These are phyloP conservation scores for Suillus americanus DNA, from an alignment of 768 basidiomycete genomes.

Conservation along the genomic window DNA sequence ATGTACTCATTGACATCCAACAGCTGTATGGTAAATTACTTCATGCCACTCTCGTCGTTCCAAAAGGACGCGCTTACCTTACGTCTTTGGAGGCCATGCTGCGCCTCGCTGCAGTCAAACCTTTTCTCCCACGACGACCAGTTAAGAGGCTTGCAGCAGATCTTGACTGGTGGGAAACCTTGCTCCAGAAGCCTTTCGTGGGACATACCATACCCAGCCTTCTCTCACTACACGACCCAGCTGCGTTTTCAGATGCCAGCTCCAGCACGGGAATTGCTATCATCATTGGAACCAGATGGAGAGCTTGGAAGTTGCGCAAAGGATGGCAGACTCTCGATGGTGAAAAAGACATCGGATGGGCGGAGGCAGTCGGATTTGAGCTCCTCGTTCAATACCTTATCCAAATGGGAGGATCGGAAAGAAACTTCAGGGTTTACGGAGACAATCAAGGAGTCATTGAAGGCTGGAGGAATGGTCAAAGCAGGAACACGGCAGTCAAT, in stretches of 20 bases:
- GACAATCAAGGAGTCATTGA: not conserved
- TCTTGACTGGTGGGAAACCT: too few relatives aligned
- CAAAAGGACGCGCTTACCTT: too few relatives aligned
- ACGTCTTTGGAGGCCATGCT: too few relatives aligned
- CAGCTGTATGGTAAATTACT: too few relatives aligned
- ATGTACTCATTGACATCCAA: too few relatives aligned
- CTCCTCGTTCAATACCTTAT: not conserved
- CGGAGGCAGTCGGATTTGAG: not conserved
- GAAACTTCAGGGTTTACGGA: not conserved
- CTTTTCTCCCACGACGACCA: too few relatives aligned
- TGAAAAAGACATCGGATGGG: not conserved
- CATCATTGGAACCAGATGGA: slow-evolving; percentile 21
- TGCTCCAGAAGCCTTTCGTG: not conserved
- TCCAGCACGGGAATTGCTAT: slow-evolving; percentile 17
- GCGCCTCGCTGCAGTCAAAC: too few relatives aligned
- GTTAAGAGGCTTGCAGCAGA: too few relatives aligned
- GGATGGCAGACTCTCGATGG: not conserved
- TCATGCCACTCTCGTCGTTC: too few relatives aligned
- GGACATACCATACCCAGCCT: not conserved
- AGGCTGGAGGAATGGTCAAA: not conserved
- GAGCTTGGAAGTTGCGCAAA: slow-evolving; percentile 6
- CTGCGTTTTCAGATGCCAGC: slow-evolving; percentile 17
- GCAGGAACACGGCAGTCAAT: not conserved
- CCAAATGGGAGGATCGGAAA: not conserved
- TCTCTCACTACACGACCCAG: not conserved